Base-by-base conservation (phyloP, 208 protist genomes). In the Leishmania amazonensis region DNA sequence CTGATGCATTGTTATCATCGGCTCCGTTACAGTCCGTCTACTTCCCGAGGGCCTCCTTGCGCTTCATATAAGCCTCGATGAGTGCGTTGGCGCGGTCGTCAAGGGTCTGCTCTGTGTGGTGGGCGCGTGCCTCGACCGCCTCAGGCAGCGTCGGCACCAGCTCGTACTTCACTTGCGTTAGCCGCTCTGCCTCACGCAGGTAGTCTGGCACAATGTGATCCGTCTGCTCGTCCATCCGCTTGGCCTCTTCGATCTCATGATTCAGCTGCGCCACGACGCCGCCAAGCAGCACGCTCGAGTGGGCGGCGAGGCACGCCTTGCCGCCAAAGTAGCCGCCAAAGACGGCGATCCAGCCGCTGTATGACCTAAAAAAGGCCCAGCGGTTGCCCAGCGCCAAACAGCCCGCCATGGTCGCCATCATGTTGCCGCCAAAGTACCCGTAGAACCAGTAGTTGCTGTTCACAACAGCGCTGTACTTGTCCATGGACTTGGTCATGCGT, bases 381-480 rank as follows among this genome's bases (percentile, higher is more conserved):
- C 93, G 89, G 77, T 84, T 92, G 79, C 95, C 91, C 58, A 95
- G 31, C 24, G 88, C 83, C 45, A 98, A 83, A 75, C 90, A 94
- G 17, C 42, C 81, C 1, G 87, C 92, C 91, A 96, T 93, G 31
- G 92, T 91, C 13, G 85, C 80, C 64, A 94, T 17, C 93, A 93
- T 95, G 58, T 86, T 91, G 19, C 82, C 86, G 42, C 89, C 91
- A 80, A 91, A 94, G 82, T 96, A 98, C 24, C 95, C 95, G 78
- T 98, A 98, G 45, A 88, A 91, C 92, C 92, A 96, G 85, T 95
- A 95, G 72, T 78, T 93, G 85, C 87, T 96, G 54, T 92, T 87
- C 7, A 90, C 89, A 28, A 98, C 89, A 15, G 87, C 89, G 38
- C 85, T 77, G 77, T 94, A 92, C 64, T 81, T 58, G 7, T 96